These are phyloP conservation scores for Dryas drummondii DNA, from an alignment of 306 rosid genomes.

Conservation along the genomic window DNA sequence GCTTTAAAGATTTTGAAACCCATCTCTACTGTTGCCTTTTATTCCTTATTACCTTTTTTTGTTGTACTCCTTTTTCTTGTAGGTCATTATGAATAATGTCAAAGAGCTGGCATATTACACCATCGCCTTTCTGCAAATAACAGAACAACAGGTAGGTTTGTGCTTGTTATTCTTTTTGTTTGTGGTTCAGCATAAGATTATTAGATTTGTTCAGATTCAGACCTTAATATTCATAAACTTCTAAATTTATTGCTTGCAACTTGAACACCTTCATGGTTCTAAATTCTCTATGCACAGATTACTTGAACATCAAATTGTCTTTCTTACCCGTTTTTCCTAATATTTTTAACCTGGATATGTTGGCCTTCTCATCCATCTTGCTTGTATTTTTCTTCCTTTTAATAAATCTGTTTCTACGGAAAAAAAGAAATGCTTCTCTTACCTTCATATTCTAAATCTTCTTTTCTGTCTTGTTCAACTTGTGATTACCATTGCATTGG, in stretches of 20 bases:
- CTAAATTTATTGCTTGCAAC: neutral
- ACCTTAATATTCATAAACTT: neutral
- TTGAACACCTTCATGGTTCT: neutral
- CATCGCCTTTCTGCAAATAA: constrained; percentile 89
- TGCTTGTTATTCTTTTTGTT: neutral
- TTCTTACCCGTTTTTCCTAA: neutral
- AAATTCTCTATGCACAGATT: neutral
- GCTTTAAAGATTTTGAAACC: constrained; percentile 21
- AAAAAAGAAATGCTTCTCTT: neutral
- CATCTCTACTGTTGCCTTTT: constrained; percentile 24
- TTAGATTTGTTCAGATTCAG: constrained; percentile 11
- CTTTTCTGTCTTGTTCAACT: too few relatives aligned
- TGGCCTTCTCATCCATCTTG: neutral
- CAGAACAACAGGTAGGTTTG: constrained; percentile 70
- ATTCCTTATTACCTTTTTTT: neutral
- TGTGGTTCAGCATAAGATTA: neutral
- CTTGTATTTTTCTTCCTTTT: neutral
- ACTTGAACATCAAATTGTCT: neutral
- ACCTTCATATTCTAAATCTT: too few relatives aligned
- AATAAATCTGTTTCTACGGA: neutral
- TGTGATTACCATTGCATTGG: too few relatives aligned
- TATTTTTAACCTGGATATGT: neutral
- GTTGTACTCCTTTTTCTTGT: constrained; percentile 16
- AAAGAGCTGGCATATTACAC: constrained; percentile 85
- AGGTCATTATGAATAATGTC: constrained; percentile 61